Evolutionary conservation across 257 asterid species (phyloP).

Genomic region (Forsythia viridissima): DNA sequence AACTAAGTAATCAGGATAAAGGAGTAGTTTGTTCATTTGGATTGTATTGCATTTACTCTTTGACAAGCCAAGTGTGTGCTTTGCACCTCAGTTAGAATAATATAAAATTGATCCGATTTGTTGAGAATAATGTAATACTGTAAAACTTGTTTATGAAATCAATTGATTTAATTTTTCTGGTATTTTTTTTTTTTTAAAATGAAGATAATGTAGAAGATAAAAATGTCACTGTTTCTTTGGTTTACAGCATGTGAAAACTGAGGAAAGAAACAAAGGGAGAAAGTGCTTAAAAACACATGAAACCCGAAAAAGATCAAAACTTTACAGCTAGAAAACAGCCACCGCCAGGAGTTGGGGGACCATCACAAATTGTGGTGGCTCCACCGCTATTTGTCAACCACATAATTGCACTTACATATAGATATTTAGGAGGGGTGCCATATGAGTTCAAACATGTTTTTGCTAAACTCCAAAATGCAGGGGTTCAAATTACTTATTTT

Average conservation of each 20-base stretch:
- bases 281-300: neutral
- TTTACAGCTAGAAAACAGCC: slow-evolving; percentile 43
- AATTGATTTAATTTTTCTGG: no score
- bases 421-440: neutral
- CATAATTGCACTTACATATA: neutral
- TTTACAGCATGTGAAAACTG: slow-evolving; percentile 14
- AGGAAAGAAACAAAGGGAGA: neutral
- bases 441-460: neutral
- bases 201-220: neutral
- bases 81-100: neutral
- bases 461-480: neutral
- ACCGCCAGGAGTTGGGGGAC: slow-evolving; percentile 19
- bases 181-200: neutral
- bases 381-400: neutral
- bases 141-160: neutral
- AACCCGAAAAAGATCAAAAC: slow-evolving; percentile 12
- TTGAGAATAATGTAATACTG: neutral
- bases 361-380: neutral
- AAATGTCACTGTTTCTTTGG: neutral
- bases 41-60: neutral
- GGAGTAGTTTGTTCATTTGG: slow-evolving; percentile 28
- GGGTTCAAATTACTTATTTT: neutral
- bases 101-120: neutral
- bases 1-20: neutral
- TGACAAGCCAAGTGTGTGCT: neutral